Evolutionary conservation across 2,329 filamentous ascomycete genomes (phyloP), one percentile per base, ranked within the genome.

Genomic region (Nothomitra cinnamomea): DNA sequence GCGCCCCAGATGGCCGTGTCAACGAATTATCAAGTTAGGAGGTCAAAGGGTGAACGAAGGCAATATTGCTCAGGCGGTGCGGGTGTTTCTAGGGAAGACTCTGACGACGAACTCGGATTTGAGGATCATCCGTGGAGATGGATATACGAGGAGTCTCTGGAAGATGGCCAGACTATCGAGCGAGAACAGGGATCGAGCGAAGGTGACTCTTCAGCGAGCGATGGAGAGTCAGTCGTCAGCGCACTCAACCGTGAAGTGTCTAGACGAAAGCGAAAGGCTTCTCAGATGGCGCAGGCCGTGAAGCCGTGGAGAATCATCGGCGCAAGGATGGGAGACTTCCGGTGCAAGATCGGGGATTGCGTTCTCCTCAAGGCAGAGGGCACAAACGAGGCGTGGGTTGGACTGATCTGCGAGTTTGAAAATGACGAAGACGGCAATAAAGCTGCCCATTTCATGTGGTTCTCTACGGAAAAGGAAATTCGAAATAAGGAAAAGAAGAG

Each of bases 371-470:
- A 94, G 66, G 87, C 89, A 1, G 87, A 94, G 40, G 87, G 86
- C 2, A 78, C 79, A 41, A 87, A 87, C 58, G 87, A 94, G 61
- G 85, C 88, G 10, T 98, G 92, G 89, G 85, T 94, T 2, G 92
- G 87, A 35, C 80, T 98, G 57, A 83, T 95, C 52, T 84, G 83
- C 61, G 82, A 86, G 43, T 95, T 98, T 59, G 65, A 82, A 40
- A 81, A 90, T 47, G 78, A 82, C 32, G 81, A 84, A 47, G 76
- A 85, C 19, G 81, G 84, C 12, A 82, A 80, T 2, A 95, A 87
- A 72, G 80, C 82, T 24, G 90, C 85, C 54, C 85, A 83, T 57
- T 92, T 98, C 63, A 83, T 95, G 76, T 98, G 92, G 92, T 95
- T 98, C 64, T 88, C 86, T 0, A 87, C 86, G 0, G 85, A 94